Base-by-base conservation (phyloP, 1,139 yeast species). In the Hansenula sp. region DNA sequence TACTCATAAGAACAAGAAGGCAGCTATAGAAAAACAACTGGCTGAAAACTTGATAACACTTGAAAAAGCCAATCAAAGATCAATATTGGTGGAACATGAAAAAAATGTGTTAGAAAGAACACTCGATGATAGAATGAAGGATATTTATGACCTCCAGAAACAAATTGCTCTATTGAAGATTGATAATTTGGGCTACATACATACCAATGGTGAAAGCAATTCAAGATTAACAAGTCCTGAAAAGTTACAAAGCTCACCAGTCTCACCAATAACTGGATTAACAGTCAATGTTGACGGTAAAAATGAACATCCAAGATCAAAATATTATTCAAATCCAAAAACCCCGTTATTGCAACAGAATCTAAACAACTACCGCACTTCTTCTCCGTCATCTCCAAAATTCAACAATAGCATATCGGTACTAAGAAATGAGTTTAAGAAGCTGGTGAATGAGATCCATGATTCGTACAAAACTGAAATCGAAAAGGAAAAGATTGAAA, bases 391-490 rank as follows among this genome's bases (percentile, higher is more conserved):
- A 3, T 51, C 60, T 3, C 51, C 58, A 39, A 52, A 47, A 29
- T 54, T 54, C 46, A 49, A 44, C 39, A 49, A 56, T 1, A 51
- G 57, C 18, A 50, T 57, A 33, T 54, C 67, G 0, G 78, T 83
- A 2, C 66, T 86, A 53, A 71, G 90, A 46, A 76, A 81, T 53
- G 91, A 86, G 62, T 86, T 86, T 67, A 81, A 80, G 57, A 79
- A 78, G 55, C 74, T 85, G 36, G 82, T 85, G 1, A 68, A 71
- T 44, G 84, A 80, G 39, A 72, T 86, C 50, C 85, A 81, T 49
- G 76, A 72, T 38, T 79, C 76, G 48, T 83, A 83, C 55, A 83
- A 78, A 50, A 61, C 68, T 25, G 85, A 82, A 53, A 60, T 84
- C 47, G 70, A 72, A 38, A 76, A 74, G 56, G 88, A 82, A 59